These are phyloP conservation scores for Picea sitchensis DNA, from an alignment of 75 land plant species.

Conservation along the genomic window DNA sequence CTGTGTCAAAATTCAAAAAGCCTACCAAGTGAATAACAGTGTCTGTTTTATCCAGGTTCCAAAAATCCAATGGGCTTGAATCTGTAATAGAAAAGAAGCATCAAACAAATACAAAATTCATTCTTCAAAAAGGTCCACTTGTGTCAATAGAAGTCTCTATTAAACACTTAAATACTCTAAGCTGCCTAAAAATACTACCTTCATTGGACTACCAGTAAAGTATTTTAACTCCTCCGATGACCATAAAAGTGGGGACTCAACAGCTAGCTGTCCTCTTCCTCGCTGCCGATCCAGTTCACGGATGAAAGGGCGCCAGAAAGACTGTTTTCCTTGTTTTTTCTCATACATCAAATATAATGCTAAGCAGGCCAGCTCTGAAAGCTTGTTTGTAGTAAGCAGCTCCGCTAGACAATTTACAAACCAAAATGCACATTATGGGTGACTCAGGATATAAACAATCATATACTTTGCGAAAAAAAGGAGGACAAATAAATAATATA, in stretches of 20 bases:
- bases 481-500: neutral
- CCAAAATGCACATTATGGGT: neutral
- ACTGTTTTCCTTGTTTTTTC: conserved; percentile 95
- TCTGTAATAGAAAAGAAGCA: conserved; percentile 3
- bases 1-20: conserved; percentile 24
- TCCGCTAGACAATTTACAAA: conserved; percentile 61
- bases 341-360: conserved; percentile 99
- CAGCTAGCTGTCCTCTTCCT: conserved; percentile 96
- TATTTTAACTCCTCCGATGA: conserved; percentile 77
- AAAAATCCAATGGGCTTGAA: neutral
- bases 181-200: conserved; percentile 36
- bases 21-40: conserved; percentile 4
- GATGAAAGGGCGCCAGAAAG: conserved; percentile 94
- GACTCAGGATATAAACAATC: neutral
- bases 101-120: neutral
- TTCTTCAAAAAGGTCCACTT: neutral
- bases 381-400: conserved; percentile 88
- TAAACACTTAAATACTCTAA: neutral
- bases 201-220: conserved; percentile 87
- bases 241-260: conserved; percentile 97
- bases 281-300: conserved; percentile 96
- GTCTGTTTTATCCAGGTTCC: neutral
- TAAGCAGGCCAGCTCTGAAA: conserved; percentile 95
- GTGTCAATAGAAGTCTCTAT: neutral
- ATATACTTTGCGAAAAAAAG: neutral